A percentile compares a stretch with the other conserved stretches of the same genome.
Evolutionary conservation across 352 stramenopile genomes (phyloP).

Genomic region (Aphanomyces euteiches): DNA sequence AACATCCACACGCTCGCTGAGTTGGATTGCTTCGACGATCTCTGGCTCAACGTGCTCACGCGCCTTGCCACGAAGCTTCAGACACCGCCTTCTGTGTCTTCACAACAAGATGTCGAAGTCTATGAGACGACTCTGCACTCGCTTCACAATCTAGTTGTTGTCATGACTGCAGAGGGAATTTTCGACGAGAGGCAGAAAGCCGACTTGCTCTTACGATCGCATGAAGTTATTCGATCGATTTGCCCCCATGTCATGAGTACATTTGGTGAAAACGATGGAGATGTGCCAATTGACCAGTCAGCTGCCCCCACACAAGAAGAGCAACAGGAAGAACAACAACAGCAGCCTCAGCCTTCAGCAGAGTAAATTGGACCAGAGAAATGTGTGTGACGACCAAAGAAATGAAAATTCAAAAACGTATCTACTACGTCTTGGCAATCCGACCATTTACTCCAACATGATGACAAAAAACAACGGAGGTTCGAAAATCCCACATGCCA

Average conservation of each 20-base stretch:
- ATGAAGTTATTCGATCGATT: slow-evolving; percentile 22
- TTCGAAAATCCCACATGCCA: no score
- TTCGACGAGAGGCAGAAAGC: slow-evolving; percentile 41
- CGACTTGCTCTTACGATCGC: slow-evolving; percentile 1
- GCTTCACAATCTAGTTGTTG: slow-evolving; percentile 79
- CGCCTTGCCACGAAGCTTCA: slow-evolving; percentile 70
- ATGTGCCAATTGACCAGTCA: background rate
- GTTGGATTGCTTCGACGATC: slow-evolving; percentile 54
- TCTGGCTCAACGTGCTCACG: slow-evolving; percentile 75
- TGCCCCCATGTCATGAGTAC: slow-evolving; percentile 18
- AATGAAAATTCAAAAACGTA: no score
- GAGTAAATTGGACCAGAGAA: no score
- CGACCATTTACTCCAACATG: no score
- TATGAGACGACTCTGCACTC: slow-evolving; percentile 84
- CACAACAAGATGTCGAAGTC: slow-evolving; percentile 43
- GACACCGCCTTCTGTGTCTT: slow-evolving; percentile 33
- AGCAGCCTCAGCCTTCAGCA: no score
- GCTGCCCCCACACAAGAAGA: no score
- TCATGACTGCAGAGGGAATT: slow-evolving; percentile 74
- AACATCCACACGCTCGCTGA: slow-evolving; percentile 71
- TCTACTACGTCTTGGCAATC: no score
- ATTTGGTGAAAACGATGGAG: background rate
- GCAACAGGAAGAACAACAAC: no score
- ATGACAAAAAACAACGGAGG: no score
- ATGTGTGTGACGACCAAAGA: no score